Evolutionary conservation across 2,329 filamentous ascomycete genomes (phyloP), one percentile per base, ranked within the genome.

Genomic region (Grosmannia huntii): DNA sequence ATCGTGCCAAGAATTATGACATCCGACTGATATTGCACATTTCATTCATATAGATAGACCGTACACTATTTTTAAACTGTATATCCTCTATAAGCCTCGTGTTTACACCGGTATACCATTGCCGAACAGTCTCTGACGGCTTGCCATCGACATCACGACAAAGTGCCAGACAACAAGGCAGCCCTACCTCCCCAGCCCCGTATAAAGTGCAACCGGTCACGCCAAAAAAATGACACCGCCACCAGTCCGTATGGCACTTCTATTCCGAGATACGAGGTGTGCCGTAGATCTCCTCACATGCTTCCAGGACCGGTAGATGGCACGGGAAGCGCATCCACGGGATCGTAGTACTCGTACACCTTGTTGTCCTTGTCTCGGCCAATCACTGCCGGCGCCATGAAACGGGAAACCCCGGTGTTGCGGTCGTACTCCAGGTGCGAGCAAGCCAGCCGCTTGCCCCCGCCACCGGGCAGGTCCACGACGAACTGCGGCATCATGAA

Each of bases 401-500:
- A 85, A 0, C 67, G 76, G 12, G 80, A 82, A 25, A 80, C 66
- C 0, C 83, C 82, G 2, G 73, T 78, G 9, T 66, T 60, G 36
- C 71, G 71, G 66, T 84, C 75, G 64, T 85, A 85, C 1, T 69
- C 74, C 57, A 78, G 71, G 62, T 72, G 75, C 14, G 76, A 77
- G 49, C 75, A 74, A 1, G 79, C 80, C 12, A 82, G 74, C 50
- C 82, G 76, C 70, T 86, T 85, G 2, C 83, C 83, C 2, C 82
- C 82, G 2, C 82, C 82, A 1, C 77, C 80, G 0, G 82, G 83
- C 5, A 86, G 74, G 65, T 86, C 82, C 23, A 85, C 79, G 5
- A 85, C 76, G 63, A 85, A 85, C 21, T 77, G 73, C 0, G 83
- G 83, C 71, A 76, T 83, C 71, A 79, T 75, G 68, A 84, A 85